Evolutionary conservation across 2,329 filamentous ascomycete genomes (phyloP), one percentile per base, ranked within the genome.

Genomic region (Pseudopithomyces chartarum): DNA sequence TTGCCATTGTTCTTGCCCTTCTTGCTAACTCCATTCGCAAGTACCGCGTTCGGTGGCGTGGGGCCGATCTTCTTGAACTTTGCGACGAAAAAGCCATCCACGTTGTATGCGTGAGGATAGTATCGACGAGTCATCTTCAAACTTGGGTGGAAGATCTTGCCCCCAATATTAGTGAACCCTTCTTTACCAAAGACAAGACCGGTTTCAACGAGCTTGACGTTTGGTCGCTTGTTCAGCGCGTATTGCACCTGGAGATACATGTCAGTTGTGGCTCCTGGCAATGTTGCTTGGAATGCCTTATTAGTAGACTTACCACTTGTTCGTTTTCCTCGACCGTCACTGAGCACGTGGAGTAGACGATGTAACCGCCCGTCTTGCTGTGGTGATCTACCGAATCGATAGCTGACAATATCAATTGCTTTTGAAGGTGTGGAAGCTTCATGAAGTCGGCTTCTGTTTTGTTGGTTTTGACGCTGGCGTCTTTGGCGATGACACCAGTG

Each of bases 1-100:
- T 4, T 29, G 15, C 38, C n/a, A 19, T 40, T 40, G 22, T 66
- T 73, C 48, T 77, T 76, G 53, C 77, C 74, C 42, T 52, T 72
- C 69, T 59, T 55, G 38, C 64, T 64, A 40, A 61, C 66, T 20
- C 70, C 70, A 20, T 58, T 56, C 11, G 64, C 65, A 36, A 62
- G 60, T 8, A 84, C 79, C 2, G 84, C 81, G 52, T 84, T 86
- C 55, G 82, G 79, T 1, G 90, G 88, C 39, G 90, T 91, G 2
- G 91, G 90, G 0, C 87, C 94, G 15, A 86, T 86, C 84, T 99
- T 99, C 79, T 96, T 93, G 79, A 99, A 90, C 78, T 99, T 99
- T 70, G 92, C 91, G 59, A 99, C 95, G 75, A 92, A 99, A 87
- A 99, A 99, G 62, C 95, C 95, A 75, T 98, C 95, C 33, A 99